Conservation (phyloP, 2,329 filamentous ascomycete genomes). For the Botrytis sinoallii region DNA sequence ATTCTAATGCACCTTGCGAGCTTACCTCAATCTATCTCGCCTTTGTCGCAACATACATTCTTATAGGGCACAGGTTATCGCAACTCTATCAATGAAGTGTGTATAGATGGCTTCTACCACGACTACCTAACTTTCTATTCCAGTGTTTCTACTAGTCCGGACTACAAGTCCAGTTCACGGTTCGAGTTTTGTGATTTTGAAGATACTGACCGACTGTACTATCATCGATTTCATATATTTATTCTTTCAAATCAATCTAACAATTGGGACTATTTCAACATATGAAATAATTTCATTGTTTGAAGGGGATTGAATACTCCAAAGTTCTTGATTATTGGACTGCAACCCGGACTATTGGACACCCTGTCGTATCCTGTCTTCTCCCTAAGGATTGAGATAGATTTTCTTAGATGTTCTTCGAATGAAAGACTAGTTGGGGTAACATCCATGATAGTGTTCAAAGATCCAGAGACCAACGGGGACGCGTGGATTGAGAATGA, state of each 20-base stretch:
- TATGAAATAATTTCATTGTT: background rate
- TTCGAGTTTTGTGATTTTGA: background rate
- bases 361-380: background rate
- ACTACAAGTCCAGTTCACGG: background rate
- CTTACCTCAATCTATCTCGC: background rate
- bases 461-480: background rate
- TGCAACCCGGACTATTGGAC: background rate
- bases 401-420: background rate
- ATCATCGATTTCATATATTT: background rate
- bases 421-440: background rate
- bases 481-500: background rate
- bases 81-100: background rate
- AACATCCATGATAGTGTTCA: background rate
- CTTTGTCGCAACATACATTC: background rate
- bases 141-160: background rate
- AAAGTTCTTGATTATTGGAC: background rate
- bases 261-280: background rate
- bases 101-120: background rate
- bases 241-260: background rate
- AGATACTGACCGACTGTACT: background rate
- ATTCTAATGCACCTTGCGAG: background rate
- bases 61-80: background rate
- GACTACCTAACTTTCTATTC: background rate
- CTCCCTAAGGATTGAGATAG: background rate
- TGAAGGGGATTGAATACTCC: background rate